Evolutionary conservation across 352 stramenopile species (phyloP), one percentile per base, ranked within the genome.

Genomic region (Pythium utonaiense): DNA sequence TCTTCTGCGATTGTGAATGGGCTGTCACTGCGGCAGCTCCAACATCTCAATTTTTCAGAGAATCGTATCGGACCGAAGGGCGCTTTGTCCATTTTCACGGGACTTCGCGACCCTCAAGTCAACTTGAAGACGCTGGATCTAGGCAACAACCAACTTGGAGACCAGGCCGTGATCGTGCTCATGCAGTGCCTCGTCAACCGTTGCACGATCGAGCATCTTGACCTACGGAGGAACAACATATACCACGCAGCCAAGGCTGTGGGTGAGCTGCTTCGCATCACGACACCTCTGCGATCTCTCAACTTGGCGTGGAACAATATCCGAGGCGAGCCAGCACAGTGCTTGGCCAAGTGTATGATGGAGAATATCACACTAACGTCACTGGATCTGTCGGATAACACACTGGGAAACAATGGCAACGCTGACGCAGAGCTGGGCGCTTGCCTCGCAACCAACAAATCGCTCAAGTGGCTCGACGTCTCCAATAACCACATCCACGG

Each of bases 221-320:
- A 89, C 56, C 60, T 89, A 53, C 73, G 69, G 1, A 71, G 74
- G 10, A 91, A 91, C 42, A 69, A 86, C 24, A 88, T 91, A 47
- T 91, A 75, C 28, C 68, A 87, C 54, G 71, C 82, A 4, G 76
- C 82, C 5, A 74, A 73, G 56, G 73, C 74, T 0, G 60, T 91
- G 1, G 83, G 77, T 21, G 77, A 88, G 55, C 55, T 89, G 12
- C 60, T 93, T 33, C 77, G 77, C 2, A 82, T 87, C 61, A 77
- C 79, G 22, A 88, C 74, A 2, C 73, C 78, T 9, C 60, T 93
- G 10, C 60, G 59, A 38, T 75, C 74, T 6, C 68, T 93, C 13
- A 84, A 93, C 24, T 42, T 93, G 13, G 82, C 77, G 5, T 91
- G 80, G 83, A 91, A 91, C 55, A 85, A 89, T 30, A 88, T 93